A percentile compares a stretch with the other conserved stretches of the same genome.
Conservation (phyloP, 371 early-diverging fungal genomes). For the Lichtheimia hyalospora region DNA sequence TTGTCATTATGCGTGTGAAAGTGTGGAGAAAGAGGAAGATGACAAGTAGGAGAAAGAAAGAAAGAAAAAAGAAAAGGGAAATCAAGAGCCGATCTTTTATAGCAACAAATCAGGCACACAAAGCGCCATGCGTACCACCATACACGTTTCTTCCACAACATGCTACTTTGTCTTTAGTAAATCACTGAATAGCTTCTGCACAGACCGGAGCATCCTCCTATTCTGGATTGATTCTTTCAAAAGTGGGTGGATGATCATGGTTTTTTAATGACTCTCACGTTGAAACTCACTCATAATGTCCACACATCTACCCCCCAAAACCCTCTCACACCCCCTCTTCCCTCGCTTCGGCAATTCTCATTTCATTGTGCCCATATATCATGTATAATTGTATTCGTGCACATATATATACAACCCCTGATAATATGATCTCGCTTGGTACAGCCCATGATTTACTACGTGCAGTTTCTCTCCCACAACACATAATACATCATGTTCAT, state of each 20-base stretch:
- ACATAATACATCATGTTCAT: neutral
- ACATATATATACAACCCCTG: no score
- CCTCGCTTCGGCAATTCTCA: no score
- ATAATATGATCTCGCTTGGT: no score
- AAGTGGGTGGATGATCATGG: neutral
- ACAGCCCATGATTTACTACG: no score
- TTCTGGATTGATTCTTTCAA: slow-evolving; percentile 5
- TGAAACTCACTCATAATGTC: no score
- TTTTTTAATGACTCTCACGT: no score
- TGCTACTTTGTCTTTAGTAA: slow-evolving; percentile 26
- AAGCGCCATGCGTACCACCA: slow-evolving; percentile 14
- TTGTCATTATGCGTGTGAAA: slow-evolving; percentile 5
- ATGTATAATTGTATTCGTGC: no score
- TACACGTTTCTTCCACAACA: neutral
- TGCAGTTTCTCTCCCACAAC: no score
- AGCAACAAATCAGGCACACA: slow-evolving; percentile 8
- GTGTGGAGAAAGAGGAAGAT: neutral
- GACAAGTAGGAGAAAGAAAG: slow-evolving; percentile 2
- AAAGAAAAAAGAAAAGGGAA: slow-evolving; percentile 6
- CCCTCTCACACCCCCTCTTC: no score
- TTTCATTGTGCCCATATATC: no score
- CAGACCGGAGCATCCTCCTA: slow-evolving; percentile 23
- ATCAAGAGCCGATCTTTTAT: slow-evolving; percentile 4
- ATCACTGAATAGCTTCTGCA: slow-evolving; percentile 16
- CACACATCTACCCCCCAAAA: no score